A percentile compares a stretch with the other conserved stretches of the same genome.
Evolutionary conservation across 2,329 filamentous ascomycete genomes (phyloP).

Genomic region (Alternaria alternata): DNA sequence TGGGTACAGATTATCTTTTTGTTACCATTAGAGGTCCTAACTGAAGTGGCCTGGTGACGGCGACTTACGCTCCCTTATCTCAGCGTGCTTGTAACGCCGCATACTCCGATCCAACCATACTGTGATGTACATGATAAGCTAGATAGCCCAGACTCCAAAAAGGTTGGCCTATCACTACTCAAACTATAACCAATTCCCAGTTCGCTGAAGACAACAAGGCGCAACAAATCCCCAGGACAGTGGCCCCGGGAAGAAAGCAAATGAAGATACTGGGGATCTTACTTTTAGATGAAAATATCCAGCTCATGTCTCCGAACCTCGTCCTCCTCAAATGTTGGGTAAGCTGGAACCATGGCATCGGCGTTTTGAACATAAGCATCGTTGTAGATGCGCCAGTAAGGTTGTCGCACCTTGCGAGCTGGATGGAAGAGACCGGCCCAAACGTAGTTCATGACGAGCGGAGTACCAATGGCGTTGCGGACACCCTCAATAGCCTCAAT

Average conservation of each 20-base stretch:
- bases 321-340: constrained; percentile 85
- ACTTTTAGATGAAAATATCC: constrained; percentile 76
- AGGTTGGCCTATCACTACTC: constrained; percentile 8
- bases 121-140: constrained; percentile 25
- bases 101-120: constrained; percentile 19
- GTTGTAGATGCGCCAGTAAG: constrained; percentile 97
- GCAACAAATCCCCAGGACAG: constrained; percentile 6
- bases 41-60: constrained; percentile 11
- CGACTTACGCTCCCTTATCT: constrained; percentile 6
- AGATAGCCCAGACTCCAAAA: constrained; percentile 4
- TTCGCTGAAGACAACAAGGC: constrained; percentile 5
- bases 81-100: constrained; percentile 14
- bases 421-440: constrained; percentile 98
- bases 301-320: constrained; percentile 80
- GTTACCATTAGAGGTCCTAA: constrained; percentile 29
- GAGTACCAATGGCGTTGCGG: constrained; percentile 89
- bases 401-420: constrained; percentile 89
- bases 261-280: constrained; percentile 10
- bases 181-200: constrained; percentile 9
- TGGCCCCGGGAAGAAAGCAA: constrained; percentile 3
- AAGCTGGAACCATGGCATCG: constrained; percentile 96
- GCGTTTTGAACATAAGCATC: constrained; percentile 94
- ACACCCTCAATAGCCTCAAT: constrained; percentile 98
- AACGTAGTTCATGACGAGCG: constrained; percentile 95
- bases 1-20: constrained; percentile 30